phyloP scores from a whole-genome alignment of 345 rosid genomes.

The Pistacia atlantica region DNA sequence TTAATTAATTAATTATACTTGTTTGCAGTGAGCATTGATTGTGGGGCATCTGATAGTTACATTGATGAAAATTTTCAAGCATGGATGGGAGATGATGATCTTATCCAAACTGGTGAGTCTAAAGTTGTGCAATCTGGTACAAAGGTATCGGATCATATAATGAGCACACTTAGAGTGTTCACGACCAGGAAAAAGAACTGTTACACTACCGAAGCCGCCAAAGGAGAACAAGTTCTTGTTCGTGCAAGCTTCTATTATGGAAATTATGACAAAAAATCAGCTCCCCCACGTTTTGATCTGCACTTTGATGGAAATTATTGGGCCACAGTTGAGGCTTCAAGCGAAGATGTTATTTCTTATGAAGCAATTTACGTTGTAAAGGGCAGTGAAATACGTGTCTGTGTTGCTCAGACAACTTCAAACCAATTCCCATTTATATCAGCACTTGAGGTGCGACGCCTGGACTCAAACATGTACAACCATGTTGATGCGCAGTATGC shows the following conservation, averaged over 20 bases:
- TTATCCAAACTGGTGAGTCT: constrained; percentile 31
- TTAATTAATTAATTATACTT: background rate
- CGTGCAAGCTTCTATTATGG: constrained; percentile 44
- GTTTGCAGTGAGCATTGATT: constrained; percentile 36
- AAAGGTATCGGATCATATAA: constrained; percentile 9
- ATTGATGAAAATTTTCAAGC: constrained; percentile 15
- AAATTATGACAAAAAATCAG: constrained; percentile 40
- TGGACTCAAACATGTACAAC: constrained; percentile 34
- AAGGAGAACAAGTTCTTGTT: constrained; percentile 31
- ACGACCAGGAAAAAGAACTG: constrained; percentile 36
- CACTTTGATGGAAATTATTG: constrained; percentile 43
- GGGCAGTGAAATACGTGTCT: constrained; percentile 24
- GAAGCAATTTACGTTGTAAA: constrained; percentile 34
- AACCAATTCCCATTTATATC: constrained; percentile 41
- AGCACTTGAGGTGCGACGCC: constrained; percentile 37
- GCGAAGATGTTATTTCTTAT: constrained; percentile 16
- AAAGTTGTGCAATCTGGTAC: constrained; percentile 16
- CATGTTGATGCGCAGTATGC: constrained; percentile 25
- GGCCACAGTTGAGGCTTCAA: constrained; percentile 35
- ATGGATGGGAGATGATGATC: constrained; percentile 35
- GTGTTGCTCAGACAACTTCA: constrained; percentile 41
- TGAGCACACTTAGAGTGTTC: constrained; percentile 41
- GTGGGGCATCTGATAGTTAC: constrained; percentile 31
- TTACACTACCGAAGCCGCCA: constrained; percentile 20
- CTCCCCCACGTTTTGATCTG: constrained; percentile 42